Evolutionary conservation across 2,329 filamentous ascomycete species (phyloP), one percentile per base, ranked within the genome.

Genomic region (Verticillium longisporum): DNA sequence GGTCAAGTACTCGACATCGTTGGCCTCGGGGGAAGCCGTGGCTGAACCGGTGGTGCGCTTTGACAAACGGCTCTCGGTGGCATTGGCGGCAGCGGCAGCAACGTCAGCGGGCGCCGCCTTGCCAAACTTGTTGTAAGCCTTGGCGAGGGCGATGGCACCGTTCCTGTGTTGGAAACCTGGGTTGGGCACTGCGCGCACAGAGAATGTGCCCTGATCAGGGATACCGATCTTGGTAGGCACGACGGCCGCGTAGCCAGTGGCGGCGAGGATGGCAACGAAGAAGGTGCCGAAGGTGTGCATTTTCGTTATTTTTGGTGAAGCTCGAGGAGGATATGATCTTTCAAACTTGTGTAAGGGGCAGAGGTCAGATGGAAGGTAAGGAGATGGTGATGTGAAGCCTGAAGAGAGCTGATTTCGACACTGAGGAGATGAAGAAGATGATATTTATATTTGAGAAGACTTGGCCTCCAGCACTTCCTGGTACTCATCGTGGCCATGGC

Each of bases 1-100:
- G 3, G 72, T 71, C 58, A 78, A 61, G 64, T 75, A 79, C 66
- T 77, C 75, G 21, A 64, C 37, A n/a, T 77, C 75, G 58, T 67
- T 64, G 3, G 68, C 56, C 32, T 68, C 59, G 1, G 75, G 74
- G 0, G 61, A 67, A 45, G 68, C 68, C 2, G 59, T 57, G 2
- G 64, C 73, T 21, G 68, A 74, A 58, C 74, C 75, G 3, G 60
- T 72, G 56, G 64, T 64, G 50, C 71, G 69, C 66, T 68, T 70
- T 33, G 59, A 61, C 38, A 65, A 60, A 15, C 58, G 53, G 56
- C 59, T 55, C 32, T 62, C 60, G 18, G 41, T 50, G n/a, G 41
- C 41, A 11, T 50, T 50, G 55, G 64, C 63, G 32, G 74, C 64
- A 11, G 69, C 70, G 14, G 55, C 57, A 34, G 62, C 63, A 10